A percentile compares a stretch with the other conserved stretches of the same genome.
Conservation (phyloP, 306 rosid genomes). For the Argentina anserina region DNA sequence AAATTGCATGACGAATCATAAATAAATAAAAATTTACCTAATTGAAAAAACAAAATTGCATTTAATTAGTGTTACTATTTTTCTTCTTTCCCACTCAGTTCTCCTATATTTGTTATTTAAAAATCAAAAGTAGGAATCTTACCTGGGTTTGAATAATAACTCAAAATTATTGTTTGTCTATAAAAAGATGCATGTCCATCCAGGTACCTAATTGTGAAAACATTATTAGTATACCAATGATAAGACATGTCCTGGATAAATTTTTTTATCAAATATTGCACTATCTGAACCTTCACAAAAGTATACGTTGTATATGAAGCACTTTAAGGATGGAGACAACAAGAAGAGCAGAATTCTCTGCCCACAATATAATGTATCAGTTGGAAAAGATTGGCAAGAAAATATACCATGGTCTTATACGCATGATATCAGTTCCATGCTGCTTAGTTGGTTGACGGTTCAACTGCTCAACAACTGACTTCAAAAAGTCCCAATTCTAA, state of each 20-base stretch:
- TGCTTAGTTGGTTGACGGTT: slow-evolving; percentile 72
- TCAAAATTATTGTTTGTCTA: slow-evolving; percentile 78
- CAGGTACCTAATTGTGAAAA: slow-evolving; percentile 56
- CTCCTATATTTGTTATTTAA: not conserved
- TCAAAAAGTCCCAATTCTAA: slow-evolving; percentile 82
- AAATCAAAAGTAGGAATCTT: slow-evolving; percentile 3
- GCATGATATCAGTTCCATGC: slow-evolving; percentile 77
- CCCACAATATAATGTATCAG: not conserved
- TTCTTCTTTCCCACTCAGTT: not conserved
- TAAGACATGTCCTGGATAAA: slow-evolving; percentile 10
- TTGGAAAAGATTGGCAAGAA: slow-evolving; percentile 7
- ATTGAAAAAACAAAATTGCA: no score
- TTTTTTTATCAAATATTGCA: not conserved
- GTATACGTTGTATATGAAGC: not conserved
- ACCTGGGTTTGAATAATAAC: slow-evolving; percentile 74
- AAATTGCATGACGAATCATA: no score
- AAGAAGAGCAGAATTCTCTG: not conserved
- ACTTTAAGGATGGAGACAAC: not conserved
- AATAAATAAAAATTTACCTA: no score
- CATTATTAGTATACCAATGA: slow-evolving; percentile 13
- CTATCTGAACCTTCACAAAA: not conserved
- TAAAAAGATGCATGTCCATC: slow-evolving; percentile 68
- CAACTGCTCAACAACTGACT: slow-evolving; percentile 61
- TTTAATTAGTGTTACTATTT: no score
- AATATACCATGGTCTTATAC: slow-evolving; percentile 77